Evolutionary conservation across 768 basidiomycete species (phyloP).

Genomic region (Auricularia cornea): DNA sequence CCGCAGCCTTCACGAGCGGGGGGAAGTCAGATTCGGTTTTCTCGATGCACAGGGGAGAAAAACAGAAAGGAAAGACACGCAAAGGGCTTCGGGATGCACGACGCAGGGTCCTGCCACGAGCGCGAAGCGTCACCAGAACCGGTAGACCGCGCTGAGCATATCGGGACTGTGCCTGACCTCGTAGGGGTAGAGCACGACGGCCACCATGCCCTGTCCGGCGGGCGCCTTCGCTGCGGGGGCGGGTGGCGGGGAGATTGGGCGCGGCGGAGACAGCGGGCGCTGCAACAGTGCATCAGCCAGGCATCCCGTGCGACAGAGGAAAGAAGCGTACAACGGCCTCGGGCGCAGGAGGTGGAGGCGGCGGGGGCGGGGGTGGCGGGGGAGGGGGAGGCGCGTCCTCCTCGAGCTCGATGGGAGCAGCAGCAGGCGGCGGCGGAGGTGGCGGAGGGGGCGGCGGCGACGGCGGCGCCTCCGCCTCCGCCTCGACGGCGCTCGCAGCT

Average conservation of each 20-base stretch:
- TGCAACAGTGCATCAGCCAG: too few species aligned
- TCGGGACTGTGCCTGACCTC: slow-evolving; percentile 34
- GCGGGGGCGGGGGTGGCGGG: slow-evolving; percentile 26
- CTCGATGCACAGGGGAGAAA: neutral
- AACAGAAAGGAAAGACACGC: neutral
- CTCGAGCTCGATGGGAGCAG: slow-evolving; percentile 24
- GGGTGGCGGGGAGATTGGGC: slow-evolving; percentile 22
- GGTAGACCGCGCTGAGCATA: neutral
- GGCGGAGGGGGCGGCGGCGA: slow-evolving; percentile 24
- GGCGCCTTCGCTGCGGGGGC: slow-evolving; percentile 16
- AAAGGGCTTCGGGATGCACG: neutral
- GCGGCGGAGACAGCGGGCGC: slow-evolving; percentile 17
- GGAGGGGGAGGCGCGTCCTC: slow-evolving; percentile 31
- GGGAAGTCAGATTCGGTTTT: neutral
- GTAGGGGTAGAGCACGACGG: slow-evolving; percentile 75
- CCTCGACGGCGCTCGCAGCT: slow-evolving; percentile 12
- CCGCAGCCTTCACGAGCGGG: slow-evolving; percentile 45
- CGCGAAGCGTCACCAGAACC: neutral
- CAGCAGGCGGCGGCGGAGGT: too few species aligned
- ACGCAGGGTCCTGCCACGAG: too few species aligned
- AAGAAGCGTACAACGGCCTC: neutral
- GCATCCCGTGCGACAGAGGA: too few species aligned
- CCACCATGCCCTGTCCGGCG: slow-evolving; percentile 44
- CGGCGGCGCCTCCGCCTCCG: slow-evolving; percentile 18
- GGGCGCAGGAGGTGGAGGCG: slow-evolving; percentile 7